These are phyloP conservation scores for Didymosphaeria variabile DNA, from an alignment of 2,329 filamentous ascomycete genomes.

Conservation along the genomic window DNA sequence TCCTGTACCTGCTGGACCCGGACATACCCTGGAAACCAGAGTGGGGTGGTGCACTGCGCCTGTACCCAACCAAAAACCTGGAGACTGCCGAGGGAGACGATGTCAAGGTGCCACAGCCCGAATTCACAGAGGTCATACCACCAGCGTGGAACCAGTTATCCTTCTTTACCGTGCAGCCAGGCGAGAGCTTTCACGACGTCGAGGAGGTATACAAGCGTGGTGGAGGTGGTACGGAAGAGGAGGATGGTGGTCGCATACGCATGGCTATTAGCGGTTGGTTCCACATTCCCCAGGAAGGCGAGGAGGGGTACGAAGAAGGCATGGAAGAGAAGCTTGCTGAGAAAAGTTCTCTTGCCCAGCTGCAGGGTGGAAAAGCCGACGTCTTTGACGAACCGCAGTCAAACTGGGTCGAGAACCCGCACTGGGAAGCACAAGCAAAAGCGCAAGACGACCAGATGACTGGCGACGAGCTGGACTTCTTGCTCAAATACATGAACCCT, in stretches of 20 bases:
- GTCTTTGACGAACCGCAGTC: conserved; percentile 83
- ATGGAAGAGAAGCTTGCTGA: conserved; percentile 88
- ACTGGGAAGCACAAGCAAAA: conserved; percentile 46
- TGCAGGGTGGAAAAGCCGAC: conserved; percentile 85
- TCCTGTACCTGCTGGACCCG: conserved; percentile 93
- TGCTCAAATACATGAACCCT: conserved; percentile 89
- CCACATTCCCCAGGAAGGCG: conserved; percentile 93
- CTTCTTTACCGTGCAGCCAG: conserved; percentile 97
- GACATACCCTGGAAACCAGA: conserved; percentile 88
- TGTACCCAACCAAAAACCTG: conserved; percentile 77
- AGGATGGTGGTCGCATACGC: conserved; percentile 78
- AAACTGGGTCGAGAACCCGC: conserved; percentile 59
- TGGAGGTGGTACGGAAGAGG: conserved; percentile 67
- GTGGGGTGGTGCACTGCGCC: conserved; percentile 90
- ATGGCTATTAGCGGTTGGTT: conserved; percentile 99
- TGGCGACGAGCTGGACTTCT: conserved; percentile 83
- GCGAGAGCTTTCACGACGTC: conserved; percentile 99
- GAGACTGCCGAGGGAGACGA: conserved; percentile 75
- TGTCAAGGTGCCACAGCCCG: conserved; percentile 81
- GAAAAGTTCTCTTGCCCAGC: conserved; percentile 89
- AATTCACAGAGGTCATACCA: conserved; percentile 83
- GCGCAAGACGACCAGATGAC: conserved; percentile 69
- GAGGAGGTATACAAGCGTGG: conserved; percentile 88
- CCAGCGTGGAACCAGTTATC: conserved; percentile 97
- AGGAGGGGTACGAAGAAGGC: conserved; percentile 89